phyloP scores from a whole-genome alignment of 2,329 filamentous ascomycete species.

The Epicoccum nigrum region DNA sequence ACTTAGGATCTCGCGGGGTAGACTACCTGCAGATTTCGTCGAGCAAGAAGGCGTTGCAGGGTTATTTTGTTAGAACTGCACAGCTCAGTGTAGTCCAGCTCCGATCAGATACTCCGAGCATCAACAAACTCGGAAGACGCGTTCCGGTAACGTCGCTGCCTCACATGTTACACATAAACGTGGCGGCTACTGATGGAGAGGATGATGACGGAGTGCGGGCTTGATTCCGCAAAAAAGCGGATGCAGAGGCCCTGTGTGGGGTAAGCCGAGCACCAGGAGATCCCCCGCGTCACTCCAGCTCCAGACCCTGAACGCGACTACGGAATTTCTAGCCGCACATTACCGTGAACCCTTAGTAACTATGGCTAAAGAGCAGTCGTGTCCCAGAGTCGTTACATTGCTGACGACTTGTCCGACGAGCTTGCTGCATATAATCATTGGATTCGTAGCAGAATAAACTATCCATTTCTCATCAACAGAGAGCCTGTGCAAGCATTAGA shows the following conservation, averaged over 20 bases:
- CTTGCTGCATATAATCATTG: slow-evolving; percentile 3
- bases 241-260: slow-evolving; percentile 25
- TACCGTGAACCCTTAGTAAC: slow-evolving; percentile 29
- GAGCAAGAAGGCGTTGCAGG: slow-evolving; percentile 1
- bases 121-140: slow-evolving; percentile 15
- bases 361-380: slow-evolving; percentile 24
- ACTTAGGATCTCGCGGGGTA: neutral
- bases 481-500: slow-evolving; percentile 34
- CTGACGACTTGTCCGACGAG: neutral
- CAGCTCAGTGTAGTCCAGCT: slow-evolving; percentile 5
- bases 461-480: slow-evolving; percentile 35
- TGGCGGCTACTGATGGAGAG: slow-evolving; percentile 36
- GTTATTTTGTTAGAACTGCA: neutral
- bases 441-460: slow-evolving; percentile 5
- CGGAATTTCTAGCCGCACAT: slow-evolving; percentile 40
- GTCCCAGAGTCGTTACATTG: neutral
- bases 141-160: slow-evolving; percentile 19
- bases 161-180: slow-evolving; percentile 6
- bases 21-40: neutral
- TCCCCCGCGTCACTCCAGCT: slow-evolving; percentile 23
- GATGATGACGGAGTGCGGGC: slow-evolving; percentile 31
- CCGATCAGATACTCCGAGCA: slow-evolving; percentile 2
- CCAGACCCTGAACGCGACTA: slow-evolving; percentile 10
- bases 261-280: slow-evolving; percentile 25
- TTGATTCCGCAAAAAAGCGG: slow-evolving; percentile 33